Evolutionary conservation across 345 rosid species (phyloP).

Genomic region (Hypericum perforatum): DNA sequence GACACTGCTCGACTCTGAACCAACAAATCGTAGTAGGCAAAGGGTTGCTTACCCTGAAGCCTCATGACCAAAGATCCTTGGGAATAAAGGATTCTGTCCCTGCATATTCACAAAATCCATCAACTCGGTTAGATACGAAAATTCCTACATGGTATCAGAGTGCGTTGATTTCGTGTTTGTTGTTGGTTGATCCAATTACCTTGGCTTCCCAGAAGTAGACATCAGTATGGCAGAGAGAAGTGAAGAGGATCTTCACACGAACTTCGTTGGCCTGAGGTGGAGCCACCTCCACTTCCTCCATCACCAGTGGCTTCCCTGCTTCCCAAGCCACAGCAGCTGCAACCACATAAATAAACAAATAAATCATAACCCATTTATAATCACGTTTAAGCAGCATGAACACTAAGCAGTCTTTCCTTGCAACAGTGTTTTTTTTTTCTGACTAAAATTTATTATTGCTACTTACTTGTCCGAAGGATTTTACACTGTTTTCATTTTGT

Average conservation of each 20-base stretch:
- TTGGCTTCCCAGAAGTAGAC: conserved; percentile 96
- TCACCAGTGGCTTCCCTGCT: conserved; percentile 75
- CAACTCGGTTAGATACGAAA: not conserved
- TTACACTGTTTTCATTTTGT: no score
- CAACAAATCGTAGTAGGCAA: not conserved
- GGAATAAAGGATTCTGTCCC: conserved; percentile 74
- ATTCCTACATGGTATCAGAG: not conserved
- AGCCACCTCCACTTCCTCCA: conserved; percentile 82
- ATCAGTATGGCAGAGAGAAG: conserved; percentile 82
- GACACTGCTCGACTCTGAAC: not conserved
- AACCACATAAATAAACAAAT: conserved; percentile 9
- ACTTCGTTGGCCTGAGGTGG: conserved; percentile 82
- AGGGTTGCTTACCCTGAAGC: conserved; percentile 52
- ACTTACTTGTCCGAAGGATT: no score
- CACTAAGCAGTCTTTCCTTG: no score
- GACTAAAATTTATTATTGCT: no score
- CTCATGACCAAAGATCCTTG: conserved; percentile 78
- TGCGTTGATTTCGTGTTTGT: not conserved
- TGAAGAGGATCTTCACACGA: conserved; percentile 67
- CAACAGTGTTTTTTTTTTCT: no score
- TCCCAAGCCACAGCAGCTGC: conserved; percentile 92
- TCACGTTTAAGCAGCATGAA: not conserved
- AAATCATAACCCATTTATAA: not conserved
- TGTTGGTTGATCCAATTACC: conserved; percentile 24
- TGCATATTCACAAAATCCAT: conserved; percentile 10